A percentile compares a stretch with the other conserved stretches of the same genome.
Conservation (phyloP, 495 filamentous ascomycete genomes). For the Aspergillus funiculosus region DNA sequence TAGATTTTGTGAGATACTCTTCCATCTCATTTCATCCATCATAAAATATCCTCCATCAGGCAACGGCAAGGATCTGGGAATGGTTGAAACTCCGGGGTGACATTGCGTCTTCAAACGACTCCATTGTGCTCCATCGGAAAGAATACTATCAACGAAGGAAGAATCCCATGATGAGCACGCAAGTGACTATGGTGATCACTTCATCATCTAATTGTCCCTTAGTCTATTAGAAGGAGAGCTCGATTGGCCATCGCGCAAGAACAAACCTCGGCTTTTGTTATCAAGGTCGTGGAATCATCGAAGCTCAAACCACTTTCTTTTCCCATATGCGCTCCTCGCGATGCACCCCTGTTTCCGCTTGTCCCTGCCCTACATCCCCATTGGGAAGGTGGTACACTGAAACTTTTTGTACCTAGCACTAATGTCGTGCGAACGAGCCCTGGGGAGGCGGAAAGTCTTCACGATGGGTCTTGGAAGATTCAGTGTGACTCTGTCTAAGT, state of each 20-base stretch:
- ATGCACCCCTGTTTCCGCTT: neutral
- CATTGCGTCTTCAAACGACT: constrained; percentile 23
- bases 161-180: constrained; percentile 4
- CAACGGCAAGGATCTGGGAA: constrained; percentile 12
- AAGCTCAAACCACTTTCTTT: constrained; percentile 3
- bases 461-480: constrained; percentile 6
- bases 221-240: constrained; percentile 2
- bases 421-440: constrained; percentile 12
- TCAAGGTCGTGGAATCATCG: neutral
- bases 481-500: constrained; percentile 13
- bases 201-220: neutral
- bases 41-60: constrained; percentile 5
- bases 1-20: constrained; percentile 7
- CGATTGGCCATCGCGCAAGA: constrained; percentile 5
- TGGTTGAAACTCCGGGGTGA: constrained; percentile 23
- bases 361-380: constrained; percentile 5
- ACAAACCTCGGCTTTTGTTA: constrained; percentile 1
- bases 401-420: constrained; percentile 4
- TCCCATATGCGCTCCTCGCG: constrained; percentile 9
- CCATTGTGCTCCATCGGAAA: constrained; percentile 19
- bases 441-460: constrained; percentile 7
- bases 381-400: constrained; percentile 17
- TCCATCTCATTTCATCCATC: neutral
- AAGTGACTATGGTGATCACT: neutral
- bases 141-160: constrained; percentile 11